These are phyloP conservation scores for Sutorius eximius DNA, from an alignment of 1,284 basidiomycete species.

Conservation along the genomic window DNA sequence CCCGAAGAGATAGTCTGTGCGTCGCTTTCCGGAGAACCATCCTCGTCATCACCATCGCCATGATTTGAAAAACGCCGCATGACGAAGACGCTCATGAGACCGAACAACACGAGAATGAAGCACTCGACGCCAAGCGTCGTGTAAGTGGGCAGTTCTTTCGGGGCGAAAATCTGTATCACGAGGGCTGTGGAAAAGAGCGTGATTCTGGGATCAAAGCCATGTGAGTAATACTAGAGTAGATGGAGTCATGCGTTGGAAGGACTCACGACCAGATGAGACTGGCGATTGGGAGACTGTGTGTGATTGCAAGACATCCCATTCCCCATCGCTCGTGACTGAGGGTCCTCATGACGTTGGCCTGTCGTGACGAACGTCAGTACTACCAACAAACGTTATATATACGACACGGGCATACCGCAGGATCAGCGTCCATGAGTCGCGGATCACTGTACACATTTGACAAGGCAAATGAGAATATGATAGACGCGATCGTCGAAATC, in stretches of 20 bases:
- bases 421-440: background rate
- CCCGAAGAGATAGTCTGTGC: too few relatives aligned
- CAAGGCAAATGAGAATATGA: conserved; percentile 18
- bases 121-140: conserved; percentile 12
- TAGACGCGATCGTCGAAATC: conserved; percentile 14
- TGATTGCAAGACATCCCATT: conserved; percentile 11
- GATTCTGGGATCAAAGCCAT: conserved; percentile 5
- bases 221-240: background rate
- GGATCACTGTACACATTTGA: conserved; percentile 20
- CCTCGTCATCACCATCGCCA: background rate
- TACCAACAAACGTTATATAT: background rate
- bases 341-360: conserved; percentile 6
- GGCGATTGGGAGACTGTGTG: conserved; percentile 18
- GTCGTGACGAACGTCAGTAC: background rate
- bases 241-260: too few relatives aligned
- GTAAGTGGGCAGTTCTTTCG: background rate
- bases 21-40: background rate
- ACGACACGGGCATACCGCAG: conserved; percentile 6
- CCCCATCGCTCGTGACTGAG: conserved; percentile 9
- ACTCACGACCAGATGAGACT: conserved; percentile 20
- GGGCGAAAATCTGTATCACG: conserved; percentile 10
- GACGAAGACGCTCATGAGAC: background rate
- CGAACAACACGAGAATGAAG: conserved; percentile 4
- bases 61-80: conserved; percentile 4
- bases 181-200: conserved; percentile 13